phyloP scores from a whole-genome alignment of 148 eudicot species.

The Camellia japonica region DNA sequence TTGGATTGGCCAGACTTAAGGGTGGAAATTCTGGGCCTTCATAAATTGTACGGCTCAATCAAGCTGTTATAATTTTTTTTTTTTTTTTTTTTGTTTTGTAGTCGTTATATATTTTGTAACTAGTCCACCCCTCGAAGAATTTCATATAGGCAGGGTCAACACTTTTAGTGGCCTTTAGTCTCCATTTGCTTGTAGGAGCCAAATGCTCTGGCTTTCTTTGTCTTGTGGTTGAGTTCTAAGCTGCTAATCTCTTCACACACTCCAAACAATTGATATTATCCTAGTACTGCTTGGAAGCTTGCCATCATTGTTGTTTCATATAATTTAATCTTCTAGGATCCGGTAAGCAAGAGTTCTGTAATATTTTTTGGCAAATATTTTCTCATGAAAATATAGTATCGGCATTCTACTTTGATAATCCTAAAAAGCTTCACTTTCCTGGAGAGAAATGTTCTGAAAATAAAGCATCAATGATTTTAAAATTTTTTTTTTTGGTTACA shows the following conservation, averaged over 20 bases:
- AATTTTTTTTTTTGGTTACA: slow-evolving; percentile 3
- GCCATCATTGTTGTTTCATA: background rate
- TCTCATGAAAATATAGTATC: background rate
- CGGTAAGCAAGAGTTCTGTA: slow-evolving; percentile 20
- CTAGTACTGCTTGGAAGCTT: background rate
- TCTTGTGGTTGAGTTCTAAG: background rate
- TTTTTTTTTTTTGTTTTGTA: too few species aligned
- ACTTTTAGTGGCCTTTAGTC: background rate
- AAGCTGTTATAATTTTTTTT: too few species aligned
- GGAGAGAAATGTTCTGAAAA: background rate
- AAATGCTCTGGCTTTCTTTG: background rate
- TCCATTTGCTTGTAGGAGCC: background rate
- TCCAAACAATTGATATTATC: background rate
- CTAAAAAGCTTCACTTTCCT: too few species aligned
- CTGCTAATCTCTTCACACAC: background rate
- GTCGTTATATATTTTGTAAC: too few species aligned
- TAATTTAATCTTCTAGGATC: slow-evolving; percentile 29
- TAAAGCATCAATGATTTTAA: background rate
- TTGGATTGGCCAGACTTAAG: too few species aligned
- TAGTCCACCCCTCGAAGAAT: background rate
- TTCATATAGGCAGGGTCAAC: background rate
- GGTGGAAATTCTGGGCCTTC: too few species aligned
- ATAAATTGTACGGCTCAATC: too few species aligned
- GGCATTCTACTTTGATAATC: background rate
- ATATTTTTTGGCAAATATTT: background rate